A percentile compares a stretch with the other conserved stretches of the same genome.
phyloP scores from a whole-genome alignment of 2,329 filamentous ascomycete species.

The Fonsecaea nubica region DNA sequence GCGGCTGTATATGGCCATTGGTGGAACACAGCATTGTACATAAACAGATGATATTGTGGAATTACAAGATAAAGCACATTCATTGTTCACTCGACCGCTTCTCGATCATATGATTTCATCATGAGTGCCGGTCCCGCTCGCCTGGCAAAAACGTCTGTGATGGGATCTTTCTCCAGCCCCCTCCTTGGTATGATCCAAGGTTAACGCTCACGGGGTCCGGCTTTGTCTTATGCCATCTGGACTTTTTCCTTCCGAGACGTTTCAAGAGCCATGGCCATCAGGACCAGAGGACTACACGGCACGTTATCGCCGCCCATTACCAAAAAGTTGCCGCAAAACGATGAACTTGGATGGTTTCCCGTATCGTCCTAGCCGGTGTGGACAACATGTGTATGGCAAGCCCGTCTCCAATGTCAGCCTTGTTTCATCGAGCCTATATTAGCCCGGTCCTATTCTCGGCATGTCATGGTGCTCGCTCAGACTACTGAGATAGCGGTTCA shows the following conservation, averaged over 20 bases:
- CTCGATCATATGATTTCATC: neutral
- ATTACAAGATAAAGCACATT: slow-evolving; percentile 12
- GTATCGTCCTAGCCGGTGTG: neutral
- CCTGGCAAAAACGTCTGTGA: neutral
- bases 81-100: neutral
- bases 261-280: neutral
- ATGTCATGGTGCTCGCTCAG: slow-evolving; percentile 98
- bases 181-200: neutral
- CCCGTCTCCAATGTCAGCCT: neutral
- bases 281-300: neutral
- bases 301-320: neutral
- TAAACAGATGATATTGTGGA: slow-evolving; percentile 27
- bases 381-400: neutral
- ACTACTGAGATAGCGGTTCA: slow-evolving; percentile 90
- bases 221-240: too few relatives aligned
- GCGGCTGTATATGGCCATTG: slow-evolving; percentile 8
- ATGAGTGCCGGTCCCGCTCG: neutral
- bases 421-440: slow-evolving; percentile 15
- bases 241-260: too few relatives aligned
- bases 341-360: too few relatives aligned
- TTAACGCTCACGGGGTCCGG: too few relatives aligned
- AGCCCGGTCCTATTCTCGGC: slow-evolving; percentile 49
- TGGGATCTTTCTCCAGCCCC: neutral
- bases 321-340: neutral
- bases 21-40: slow-evolving; percentile 29